Base-by-base conservation (phyloP, 164 flowering plant species). In the Dillenia suffruticosa region DNA sequence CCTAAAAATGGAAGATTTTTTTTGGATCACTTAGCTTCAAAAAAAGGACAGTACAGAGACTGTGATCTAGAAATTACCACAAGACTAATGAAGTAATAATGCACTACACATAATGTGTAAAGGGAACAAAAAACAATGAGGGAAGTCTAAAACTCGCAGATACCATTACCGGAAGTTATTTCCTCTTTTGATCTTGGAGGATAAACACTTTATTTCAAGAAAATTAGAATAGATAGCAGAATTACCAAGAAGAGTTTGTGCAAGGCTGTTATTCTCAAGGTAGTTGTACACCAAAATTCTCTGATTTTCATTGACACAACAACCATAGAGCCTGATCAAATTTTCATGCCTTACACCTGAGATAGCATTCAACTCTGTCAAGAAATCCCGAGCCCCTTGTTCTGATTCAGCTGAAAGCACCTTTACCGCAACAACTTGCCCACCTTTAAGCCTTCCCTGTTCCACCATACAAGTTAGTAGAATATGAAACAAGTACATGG, bases 231-330 rank as follows among this genome's bases (percentile, higher is more conserved):
- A 32, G 40, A 32, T 32, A 32, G 40, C 2, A 22, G 8, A 53
- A n/a, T 74, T 86, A 89, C 98, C 93, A 43, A 94, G 72, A 44
- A 94, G 90, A 44, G 89, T 86, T 61, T 81, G 82, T 46, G 87
- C 78, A 54, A 94, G 88, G 76, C 98, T 91, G 57, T 84, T 89
- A 63, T 89, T 93, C 76, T 89, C 94, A 44, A 88, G 84, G 64
- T 82, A 93, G 65, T 84, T 82, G 77, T 89, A 94, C 64, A 94
- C 93, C 68, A 94, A 70, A 63, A 91, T 90, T 72, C 97, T 86
- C 15, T 90, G 85, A 60, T 80, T 67, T 59, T 59, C 88, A 74
- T 94, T 92, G 54, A 82, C 88, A 59, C 98, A 94, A 71, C 97
- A 89, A 19, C 98, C 98, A 61, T 82, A 78, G 17, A 94, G 85